Evolutionary conservation across 2,329 filamentous ascomycete species (phyloP).

Genomic region (Fusarium gaditjirri): DNA sequence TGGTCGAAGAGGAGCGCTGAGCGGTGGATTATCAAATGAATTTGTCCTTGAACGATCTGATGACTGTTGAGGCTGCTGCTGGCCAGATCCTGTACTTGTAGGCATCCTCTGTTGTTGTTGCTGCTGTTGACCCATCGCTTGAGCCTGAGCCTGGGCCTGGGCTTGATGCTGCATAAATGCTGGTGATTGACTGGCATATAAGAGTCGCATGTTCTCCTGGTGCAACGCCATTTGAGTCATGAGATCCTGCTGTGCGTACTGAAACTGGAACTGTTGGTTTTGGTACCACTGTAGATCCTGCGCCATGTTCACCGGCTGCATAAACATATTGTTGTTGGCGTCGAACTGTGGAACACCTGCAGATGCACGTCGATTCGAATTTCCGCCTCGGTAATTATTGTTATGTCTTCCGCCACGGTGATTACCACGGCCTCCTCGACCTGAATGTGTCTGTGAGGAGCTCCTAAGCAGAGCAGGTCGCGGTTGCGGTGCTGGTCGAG

Average conservation of each 20-base stretch:
- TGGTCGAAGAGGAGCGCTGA: constrained; percentile 67
- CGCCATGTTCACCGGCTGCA: constrained; percentile 55
- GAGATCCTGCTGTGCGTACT: constrained; percentile 53
- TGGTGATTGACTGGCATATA: constrained; percentile 50
- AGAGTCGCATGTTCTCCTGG: constrained; percentile 51
- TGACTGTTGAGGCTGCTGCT: constrained; percentile 48
- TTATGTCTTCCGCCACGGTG: constrained; percentile 61
- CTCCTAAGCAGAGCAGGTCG: constrained; percentile 69
- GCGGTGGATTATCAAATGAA: constrained; percentile 70
- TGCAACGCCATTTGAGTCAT: constrained; percentile 56
- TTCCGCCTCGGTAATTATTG: constrained; percentile 56
- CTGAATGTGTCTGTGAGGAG: constrained; percentile 67
- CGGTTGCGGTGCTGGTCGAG: constrained; percentile 64
- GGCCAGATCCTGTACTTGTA: constrained; percentile 34
- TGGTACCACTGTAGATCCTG: constrained; percentile 64
- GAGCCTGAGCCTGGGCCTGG: constrained; percentile 35
- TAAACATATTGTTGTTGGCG: constrained; percentile 54
- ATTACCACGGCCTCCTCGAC: constrained; percentile 60
- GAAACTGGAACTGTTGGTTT: constrained; percentile 54
- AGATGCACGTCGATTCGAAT: constrained; percentile 62
- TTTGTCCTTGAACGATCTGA: constrained; percentile 68
- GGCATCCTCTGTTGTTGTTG: constrained; percentile 48
- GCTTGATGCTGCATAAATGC: constrained; percentile 49
- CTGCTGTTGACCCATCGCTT: constrained; percentile 49
- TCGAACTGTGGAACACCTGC: constrained; percentile 64